phyloP scores from a whole-genome alignment of 2,329 filamentous ascomycete species.

The Cercospora zeae-maydis region DNA sequence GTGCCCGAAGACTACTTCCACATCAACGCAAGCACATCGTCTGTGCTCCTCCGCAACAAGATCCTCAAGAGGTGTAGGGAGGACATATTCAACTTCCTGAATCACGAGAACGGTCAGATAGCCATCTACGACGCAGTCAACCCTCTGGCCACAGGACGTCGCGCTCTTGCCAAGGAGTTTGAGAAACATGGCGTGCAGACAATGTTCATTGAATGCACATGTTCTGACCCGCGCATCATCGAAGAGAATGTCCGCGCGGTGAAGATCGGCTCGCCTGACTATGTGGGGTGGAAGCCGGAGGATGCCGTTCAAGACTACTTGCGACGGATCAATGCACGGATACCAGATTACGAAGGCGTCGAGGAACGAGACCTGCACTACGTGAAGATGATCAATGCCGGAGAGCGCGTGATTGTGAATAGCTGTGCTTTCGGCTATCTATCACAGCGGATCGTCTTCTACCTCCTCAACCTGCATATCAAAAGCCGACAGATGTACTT shows the following conservation, averaged over 20 bases:
- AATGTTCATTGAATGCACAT: conserved; percentile 92
- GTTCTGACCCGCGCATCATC: conserved; percentile 88
- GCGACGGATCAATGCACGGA: conserved; percentile 82
- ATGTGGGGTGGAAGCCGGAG: conserved; percentile 84
- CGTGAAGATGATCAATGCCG: conserved; percentile 99
- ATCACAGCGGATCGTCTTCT: conserved; percentile 96
- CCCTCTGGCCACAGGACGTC: conserved; percentile 74
- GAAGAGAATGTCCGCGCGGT: conserved; percentile 95
- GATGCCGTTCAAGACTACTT: conserved; percentile 92
- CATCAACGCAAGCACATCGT: conserved; percentile 85
- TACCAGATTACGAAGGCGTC: conserved; percentile 96
- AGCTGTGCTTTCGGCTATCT: conserved; percentile 96
- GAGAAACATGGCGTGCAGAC: conserved; percentile 96
- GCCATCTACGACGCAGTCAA: conserved; percentile 99
- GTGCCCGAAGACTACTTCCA: conserved; percentile 98
- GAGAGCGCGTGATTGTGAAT: conserved; percentile 89
- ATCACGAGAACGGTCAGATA: conserved; percentile 96
- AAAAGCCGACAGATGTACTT: conserved; percentile 94
- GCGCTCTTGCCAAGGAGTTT: conserved; percentile 88
- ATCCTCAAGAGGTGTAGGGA: conserved; percentile 96
- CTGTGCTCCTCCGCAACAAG: conserved; percentile 91
- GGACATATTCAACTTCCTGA: conserved; percentile 93
- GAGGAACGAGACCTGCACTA: conserved; percentile 90
- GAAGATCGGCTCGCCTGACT: conserved; percentile 97
- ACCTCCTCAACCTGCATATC: conserved; percentile 94